A percentile compares a stretch with the other conserved stretches of the same genome.
phyloP scores from a whole-genome alignment of 2,329 filamentous ascomycete species.

The Beauveria sp. region DNA sequence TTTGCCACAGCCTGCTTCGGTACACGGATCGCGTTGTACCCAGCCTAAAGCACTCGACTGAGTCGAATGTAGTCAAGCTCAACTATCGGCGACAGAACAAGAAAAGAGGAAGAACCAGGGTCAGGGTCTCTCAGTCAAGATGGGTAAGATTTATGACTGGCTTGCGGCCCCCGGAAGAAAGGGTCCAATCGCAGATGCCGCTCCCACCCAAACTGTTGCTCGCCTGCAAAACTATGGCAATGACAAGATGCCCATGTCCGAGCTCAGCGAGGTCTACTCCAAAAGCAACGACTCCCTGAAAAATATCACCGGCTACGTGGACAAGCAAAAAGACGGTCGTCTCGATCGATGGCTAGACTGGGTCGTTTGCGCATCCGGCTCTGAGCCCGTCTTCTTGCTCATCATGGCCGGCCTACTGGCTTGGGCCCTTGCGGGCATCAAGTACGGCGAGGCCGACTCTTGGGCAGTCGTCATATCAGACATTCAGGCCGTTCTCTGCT shows the following conservation, averaged over 20 bases:
- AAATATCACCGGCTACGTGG: conserved; percentile 16
- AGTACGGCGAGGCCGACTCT: conserved; percentile 23
- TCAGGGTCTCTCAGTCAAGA: neutral
- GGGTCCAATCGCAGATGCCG: conserved; percentile 9
- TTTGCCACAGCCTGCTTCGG: neutral
- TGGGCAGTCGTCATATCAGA: conserved; percentile 31
- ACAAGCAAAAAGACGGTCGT: conserved; percentile 9
- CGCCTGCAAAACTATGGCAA: neutral
- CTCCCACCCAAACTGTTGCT: conserved; percentile 10
- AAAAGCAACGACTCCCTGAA: neutral
- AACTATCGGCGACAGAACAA: neutral
- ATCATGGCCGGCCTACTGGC: conserved; percentile 23
- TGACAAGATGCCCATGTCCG: neutral
- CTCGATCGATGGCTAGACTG: conserved; percentile 18
- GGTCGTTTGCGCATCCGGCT: conserved; percentile 16
- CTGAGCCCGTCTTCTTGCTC: conserved; percentile 18
- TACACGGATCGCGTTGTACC: neutral
- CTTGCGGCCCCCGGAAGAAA: conserved; percentile 12
- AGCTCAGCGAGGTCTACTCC: neutral
- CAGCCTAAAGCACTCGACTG: neutral
- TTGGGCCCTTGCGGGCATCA: conserved; percentile 24
- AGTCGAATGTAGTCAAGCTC: neutral
- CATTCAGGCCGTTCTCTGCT: conserved; percentile 27
- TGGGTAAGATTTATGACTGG: conserved; percentile 3
- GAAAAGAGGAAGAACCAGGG: neutral